phyloP scores from a whole-genome alignment of 2,329 filamentous ascomycete species.

The Aureobasidium sp. region DNA sequence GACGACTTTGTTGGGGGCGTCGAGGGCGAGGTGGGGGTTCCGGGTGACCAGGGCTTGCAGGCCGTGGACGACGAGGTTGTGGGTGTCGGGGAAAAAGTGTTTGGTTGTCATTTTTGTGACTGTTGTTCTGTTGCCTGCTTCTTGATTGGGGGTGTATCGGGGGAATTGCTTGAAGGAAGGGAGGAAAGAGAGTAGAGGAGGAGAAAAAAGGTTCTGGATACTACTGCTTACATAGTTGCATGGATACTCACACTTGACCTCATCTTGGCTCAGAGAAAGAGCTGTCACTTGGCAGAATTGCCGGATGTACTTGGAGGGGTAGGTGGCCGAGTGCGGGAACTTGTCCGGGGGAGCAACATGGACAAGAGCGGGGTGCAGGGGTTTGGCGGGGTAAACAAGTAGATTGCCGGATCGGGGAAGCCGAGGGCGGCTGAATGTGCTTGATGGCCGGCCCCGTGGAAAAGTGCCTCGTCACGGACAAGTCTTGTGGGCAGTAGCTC shows the following conservation, averaged over 20 bases:
- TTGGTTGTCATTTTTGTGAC: constrained; percentile 46
- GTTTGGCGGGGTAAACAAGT: background rate
- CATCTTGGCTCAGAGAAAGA: too few species aligned
- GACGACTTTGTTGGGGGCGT: constrained; percentile 43
- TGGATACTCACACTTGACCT: too few species aligned
- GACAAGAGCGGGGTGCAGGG: constrained; percentile 11
- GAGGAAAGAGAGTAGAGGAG: background rate
- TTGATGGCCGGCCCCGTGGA: too few species aligned
- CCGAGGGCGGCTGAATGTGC: constrained; percentile 8
- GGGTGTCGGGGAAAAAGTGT: constrained; percentile 47
- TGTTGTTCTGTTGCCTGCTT: background rate
- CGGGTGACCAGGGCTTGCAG: constrained; percentile 42
- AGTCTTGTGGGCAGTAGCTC: too few species aligned
- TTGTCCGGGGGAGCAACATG: too few species aligned
- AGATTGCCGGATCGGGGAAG: background rate
- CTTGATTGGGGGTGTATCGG: background rate
- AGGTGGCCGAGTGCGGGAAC: background rate
- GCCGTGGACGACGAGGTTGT: constrained; percentile 44
- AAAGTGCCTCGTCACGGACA: too few species aligned
- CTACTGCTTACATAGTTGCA: background rate
- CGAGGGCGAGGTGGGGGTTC: constrained; percentile 39
- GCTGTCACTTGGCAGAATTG: too few species aligned
- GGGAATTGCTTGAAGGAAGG: background rate
- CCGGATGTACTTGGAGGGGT: background rate
- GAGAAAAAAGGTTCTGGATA: background rate